phyloP scores from a whole-genome alignment of 345 rosid species.

The Euphorbia peplus region DNA sequence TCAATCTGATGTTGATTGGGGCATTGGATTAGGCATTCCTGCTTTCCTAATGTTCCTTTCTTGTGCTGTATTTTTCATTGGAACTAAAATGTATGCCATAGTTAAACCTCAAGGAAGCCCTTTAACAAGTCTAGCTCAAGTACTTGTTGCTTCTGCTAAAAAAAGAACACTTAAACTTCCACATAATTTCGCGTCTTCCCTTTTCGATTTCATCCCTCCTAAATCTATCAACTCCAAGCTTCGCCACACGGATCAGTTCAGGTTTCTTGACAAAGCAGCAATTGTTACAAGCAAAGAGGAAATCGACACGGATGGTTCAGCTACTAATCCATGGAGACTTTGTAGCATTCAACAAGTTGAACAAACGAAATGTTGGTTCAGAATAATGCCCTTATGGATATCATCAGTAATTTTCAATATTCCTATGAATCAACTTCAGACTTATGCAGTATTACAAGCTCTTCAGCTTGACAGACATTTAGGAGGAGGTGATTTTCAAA shows the following conservation, averaged over 20 bases:
- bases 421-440: constrained; percentile 48
- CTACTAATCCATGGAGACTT: constrained; percentile 53
- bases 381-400: constrained; percentile 61
- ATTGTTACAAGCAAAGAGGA: constrained; percentile 38
- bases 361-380: constrained; percentile 54
- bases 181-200: constrained; percentile 1
- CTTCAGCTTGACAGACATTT: constrained; percentile 48
- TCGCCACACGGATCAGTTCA: constrained; percentile 27
- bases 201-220: constrained; percentile 25
- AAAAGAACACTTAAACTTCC: constrained; percentile 21
- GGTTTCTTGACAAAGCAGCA: constrained; percentile 61
- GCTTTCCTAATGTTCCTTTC: constrained; percentile 37
- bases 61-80: constrained; percentile 32
- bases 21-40: constrained; percentile 35
- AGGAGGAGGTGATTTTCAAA: constrained; percentile 32
- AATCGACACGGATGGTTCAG: constrained; percentile 43
- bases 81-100: constrained; percentile 33
- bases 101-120: constrained; percentile 44
- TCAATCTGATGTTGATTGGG: constrained; percentile 37
- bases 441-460: constrained; percentile 57
- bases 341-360: constrained; percentile 71
- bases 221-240: constrained; percentile 30
- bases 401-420: constrained; percentile 40
- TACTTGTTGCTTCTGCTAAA: constrained; percentile 29
- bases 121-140: constrained; percentile 32